Conservation (phyloP, 257 asterid genomes). For the Catharanthus roseus region DNA sequence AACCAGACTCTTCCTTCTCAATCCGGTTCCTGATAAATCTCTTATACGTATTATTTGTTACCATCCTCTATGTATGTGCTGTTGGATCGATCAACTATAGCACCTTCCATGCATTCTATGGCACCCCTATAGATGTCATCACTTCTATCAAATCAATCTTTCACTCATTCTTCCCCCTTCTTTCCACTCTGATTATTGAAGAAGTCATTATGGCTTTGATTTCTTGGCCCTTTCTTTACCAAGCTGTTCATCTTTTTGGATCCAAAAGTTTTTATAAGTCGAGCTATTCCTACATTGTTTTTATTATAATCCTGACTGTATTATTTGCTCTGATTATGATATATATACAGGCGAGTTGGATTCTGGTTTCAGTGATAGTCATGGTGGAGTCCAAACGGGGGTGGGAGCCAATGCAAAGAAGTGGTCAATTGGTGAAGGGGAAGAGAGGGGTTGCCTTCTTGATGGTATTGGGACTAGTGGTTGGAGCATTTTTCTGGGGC, state of each 20-base stretch:
- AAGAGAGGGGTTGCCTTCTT: slow-evolving; percentile 27
- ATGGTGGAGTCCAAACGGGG: slow-evolving; percentile 62
- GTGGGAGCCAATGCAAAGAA: slow-evolving; percentile 35
- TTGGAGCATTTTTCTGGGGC: slow-evolving; percentile 10
- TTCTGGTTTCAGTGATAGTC: slow-evolving; percentile 31
- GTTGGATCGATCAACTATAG: slow-evolving; percentile 40
- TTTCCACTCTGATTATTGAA: slow-evolving; percentile 14
- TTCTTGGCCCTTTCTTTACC: slow-evolving; percentile 14
- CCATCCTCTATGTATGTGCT: slow-evolving; percentile 29
- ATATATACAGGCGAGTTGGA: slow-evolving; percentile 37
- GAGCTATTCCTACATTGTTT: neutral
- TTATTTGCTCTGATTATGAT: slow-evolving; percentile 7
- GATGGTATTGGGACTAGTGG: slow-evolving; percentile 6
- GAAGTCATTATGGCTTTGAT: slow-evolving; percentile 7
- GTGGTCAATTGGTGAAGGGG: slow-evolving; percentile 45
- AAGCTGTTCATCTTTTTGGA: slow-evolving; percentile 22
- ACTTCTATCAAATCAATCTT: slow-evolving; percentile 39
- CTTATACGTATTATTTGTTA: slow-evolving; percentile 15
- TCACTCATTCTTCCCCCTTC: slow-evolving; percentile 31
- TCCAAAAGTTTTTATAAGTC: slow-evolving; percentile 24
- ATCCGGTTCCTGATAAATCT: slow-evolving; percentile 16
- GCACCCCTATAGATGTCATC: slow-evolving; percentile 31
- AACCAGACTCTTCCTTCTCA: slow-evolving; percentile 17
- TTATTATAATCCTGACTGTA: neutral
- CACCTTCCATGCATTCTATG: slow-evolving; percentile 35